phyloP scores from a whole-genome alignment of 441 rosid species.

The Arabidopsis hybrid region DNA sequence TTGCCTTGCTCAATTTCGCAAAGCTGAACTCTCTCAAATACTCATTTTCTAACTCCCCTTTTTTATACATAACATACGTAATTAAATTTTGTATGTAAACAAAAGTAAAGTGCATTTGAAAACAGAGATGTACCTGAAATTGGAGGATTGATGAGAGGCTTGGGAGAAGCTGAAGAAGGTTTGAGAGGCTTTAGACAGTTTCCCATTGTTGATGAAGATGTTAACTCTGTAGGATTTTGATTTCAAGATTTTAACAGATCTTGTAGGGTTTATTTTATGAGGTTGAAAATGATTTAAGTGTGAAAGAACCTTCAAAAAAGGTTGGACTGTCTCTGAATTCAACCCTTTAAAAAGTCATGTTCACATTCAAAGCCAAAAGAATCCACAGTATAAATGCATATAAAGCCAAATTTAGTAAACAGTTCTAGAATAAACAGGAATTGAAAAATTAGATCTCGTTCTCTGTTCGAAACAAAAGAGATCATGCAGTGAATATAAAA shows the following conservation, averaged over 20 bases:
- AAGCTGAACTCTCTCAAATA: slow-evolving; percentile 30
- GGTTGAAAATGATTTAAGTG: slow-evolving; percentile 24
- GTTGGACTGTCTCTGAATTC: slow-evolving; percentile 7
- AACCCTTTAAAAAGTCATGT: slow-evolving; percentile 19
- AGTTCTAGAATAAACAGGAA: background rate
- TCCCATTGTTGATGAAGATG: slow-evolving; percentile 32
- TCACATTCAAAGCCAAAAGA: slow-evolving; percentile 10
- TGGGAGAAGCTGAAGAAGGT: background rate
- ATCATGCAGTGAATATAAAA: background rate
- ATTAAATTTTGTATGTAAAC: background rate
- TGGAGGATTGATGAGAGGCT: slow-evolving; percentile 26
- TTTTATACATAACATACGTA: background rate
- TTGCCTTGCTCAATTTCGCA: slow-evolving; percentile 27
- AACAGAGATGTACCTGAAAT: slow-evolving; percentile 26
- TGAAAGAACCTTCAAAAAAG: slow-evolving; percentile 19
- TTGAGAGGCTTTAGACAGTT: slow-evolving; percentile 19
- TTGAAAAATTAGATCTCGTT: background rate
- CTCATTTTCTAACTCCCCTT: slow-evolving; percentile 1
- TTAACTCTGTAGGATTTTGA: background rate
- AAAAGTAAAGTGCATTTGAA: background rate
- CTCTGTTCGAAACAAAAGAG: background rate
- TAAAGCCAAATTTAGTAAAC: background rate
- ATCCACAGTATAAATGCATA: background rate
- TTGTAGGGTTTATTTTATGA: background rate
- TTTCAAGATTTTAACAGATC: slow-evolving; percentile 17